Evolutionary conservation across 345 rosid species (phyloP).

Genomic region (Rhodomyrtus tomentosa): DNA sequence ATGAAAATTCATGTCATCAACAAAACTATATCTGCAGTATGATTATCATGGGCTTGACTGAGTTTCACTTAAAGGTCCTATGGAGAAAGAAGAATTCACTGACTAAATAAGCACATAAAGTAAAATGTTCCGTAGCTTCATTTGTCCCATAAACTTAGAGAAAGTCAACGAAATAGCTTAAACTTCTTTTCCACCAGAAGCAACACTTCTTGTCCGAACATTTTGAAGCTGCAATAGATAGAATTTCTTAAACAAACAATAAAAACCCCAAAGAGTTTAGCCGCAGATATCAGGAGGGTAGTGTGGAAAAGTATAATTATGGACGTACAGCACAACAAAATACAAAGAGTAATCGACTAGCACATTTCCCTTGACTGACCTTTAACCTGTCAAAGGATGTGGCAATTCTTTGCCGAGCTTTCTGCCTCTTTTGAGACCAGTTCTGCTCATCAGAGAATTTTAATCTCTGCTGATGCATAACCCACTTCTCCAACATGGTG

Average conservation of each 20-base stretch:
- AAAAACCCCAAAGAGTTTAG: background rate
- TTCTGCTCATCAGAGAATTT: constrained; percentile 39
- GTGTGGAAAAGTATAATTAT: background rate
- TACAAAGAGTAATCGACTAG: background rate
- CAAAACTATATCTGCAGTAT: background rate
- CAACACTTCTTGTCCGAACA: background rate
- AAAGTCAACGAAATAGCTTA: background rate
- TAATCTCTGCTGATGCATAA: constrained; percentile 54
- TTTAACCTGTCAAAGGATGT: constrained; percentile 52
- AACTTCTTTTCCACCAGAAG: background rate
- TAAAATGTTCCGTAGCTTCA: background rate
- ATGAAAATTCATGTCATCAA: background rate
- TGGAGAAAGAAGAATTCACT: background rate
- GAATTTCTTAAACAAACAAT: background rate
- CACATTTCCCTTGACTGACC: constrained; percentile 26
- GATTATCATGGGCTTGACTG: background rate
- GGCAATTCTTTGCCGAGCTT: constrained; percentile 45
- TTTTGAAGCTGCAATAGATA: background rate
- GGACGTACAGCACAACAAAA: background rate
- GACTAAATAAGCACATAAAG: background rate
- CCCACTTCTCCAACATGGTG: constrained; percentile 84
- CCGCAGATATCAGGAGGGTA: background rate
- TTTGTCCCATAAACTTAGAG: background rate
- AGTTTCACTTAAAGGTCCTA: background rate
- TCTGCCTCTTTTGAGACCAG: constrained; percentile 58